Evolutionary conservation across 2,329 filamentous ascomycete species (phyloP), one percentile per base, ranked within the genome.

Genomic region (Purpureocillium takamizusanense): DNA sequence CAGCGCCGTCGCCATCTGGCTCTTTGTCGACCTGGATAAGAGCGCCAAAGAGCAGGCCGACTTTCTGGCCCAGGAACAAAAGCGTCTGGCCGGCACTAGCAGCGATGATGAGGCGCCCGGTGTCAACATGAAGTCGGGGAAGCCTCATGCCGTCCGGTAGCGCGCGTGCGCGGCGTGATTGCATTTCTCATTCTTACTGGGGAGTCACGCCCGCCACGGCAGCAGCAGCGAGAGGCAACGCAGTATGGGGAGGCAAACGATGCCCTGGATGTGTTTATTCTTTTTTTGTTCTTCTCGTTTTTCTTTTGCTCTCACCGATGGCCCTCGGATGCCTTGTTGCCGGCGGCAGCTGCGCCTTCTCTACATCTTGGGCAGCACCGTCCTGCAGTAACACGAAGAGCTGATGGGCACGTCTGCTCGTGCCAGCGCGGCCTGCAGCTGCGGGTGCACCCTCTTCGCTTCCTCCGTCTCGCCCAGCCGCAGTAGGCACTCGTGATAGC

Each of bases 401-500:
- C 40, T 46, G 14, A 84, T 64, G 0, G 65, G 62, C n/a, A 84
- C 69, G 62, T 85, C 81, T 2, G 79, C 76, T 29, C 69, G 60
- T 2, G 69, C 71, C 43, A 70, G 42, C 1, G 76, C 76, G 35
- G 67, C 44, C 36, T 63, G 61, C 44, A 84, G 49, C 51, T 71
- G 66, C 38, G 63, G 51, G 31, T 56, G 45, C 11, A 60, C 40
- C 5, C 51, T 49, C 4, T 46, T 40, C 1, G 67, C 67, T 41
- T 70, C 67, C 0, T 48, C 51, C 1, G 33, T 34, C n/a, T 67
- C 59, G 0, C 73, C 76, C 5, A 57, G 53, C 42, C 63, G 73
- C 4, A 67, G 46, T 35, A 87, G 53, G 51, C 83, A 85, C 58
- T 88, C 83, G 45, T 85, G 72, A 46, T 78, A 82, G 0, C 83